Conservation (phyloP, 2,329 filamentous ascomycete species). For the Lachnellula subtilissima region DNA sequence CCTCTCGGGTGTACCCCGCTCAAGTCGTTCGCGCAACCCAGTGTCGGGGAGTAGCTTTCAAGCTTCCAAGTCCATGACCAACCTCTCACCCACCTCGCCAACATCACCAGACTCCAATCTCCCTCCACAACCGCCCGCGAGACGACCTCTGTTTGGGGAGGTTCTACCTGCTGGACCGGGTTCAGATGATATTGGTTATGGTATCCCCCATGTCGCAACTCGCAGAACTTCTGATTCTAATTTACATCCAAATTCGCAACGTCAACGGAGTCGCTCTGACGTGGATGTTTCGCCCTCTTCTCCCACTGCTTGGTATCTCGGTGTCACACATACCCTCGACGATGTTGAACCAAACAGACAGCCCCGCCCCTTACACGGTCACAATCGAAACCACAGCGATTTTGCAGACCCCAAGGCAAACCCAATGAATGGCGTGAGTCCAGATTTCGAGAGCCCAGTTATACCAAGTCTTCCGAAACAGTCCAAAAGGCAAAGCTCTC, state of each 20-base stretch:
- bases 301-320: constrained; percentile 61
- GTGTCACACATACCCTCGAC: constrained; percentile 39
- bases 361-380: constrained; percentile 35
- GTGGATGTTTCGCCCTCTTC: constrained; percentile 55
- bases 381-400: constrained; percentile 57
- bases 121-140: constrained; percentile 27
- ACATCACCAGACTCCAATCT: constrained; percentile 19
- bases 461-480: constrained; percentile 2
- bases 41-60: constrained; percentile 31
- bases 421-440: constrained; percentile 25
- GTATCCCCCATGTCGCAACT: constrained; percentile 47
- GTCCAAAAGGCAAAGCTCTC: constrained; percentile 6
- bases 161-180: constrained; percentile 57
- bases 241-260: constrained; percentile 44
- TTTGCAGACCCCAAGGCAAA: constrained; percentile 36
- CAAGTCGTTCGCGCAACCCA: constrained; percentile 47
- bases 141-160: constrained; percentile 69
- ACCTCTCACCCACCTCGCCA: constrained; percentile 34
- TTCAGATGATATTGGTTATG: constrained; percentile 51
- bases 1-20: constrained; percentile 56
- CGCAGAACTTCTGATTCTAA: constrained; percentile 70
- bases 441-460: constrained; percentile 24
- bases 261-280: constrained; percentile 53
- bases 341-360: constrained; percentile 27
- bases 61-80: constrained; percentile 42